Evolutionary conservation across 1,139 yeast genomes (phyloP), one percentile per base, ranked within the genome.

Genomic region (Tardiomyces blankii): DNA sequence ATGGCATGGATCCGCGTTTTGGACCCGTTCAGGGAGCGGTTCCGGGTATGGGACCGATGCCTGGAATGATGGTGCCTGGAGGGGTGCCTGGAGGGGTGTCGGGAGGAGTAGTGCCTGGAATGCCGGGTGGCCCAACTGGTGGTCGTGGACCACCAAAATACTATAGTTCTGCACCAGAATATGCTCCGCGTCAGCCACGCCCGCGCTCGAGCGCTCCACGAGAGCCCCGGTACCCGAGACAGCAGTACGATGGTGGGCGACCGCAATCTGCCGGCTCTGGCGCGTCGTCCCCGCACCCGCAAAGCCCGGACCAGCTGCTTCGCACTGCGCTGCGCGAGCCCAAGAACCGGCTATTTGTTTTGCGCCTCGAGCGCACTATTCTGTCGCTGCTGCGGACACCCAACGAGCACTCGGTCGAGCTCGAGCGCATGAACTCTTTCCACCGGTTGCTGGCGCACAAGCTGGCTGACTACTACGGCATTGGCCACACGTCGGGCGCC

Each of bases 401-500:
- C 25, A 21, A 21, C 25, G 25, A 21, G 25, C 25, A 21, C 25
- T 21, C 25, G 25, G 25, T 21, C 25, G 69, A 73, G 44, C 55
- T 77, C 55, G 72, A 57, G 58, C 80, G 72, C 25, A 69, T 77
- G 70, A 82, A 82, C 60, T 78, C 86, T 1, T 82, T 79, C 59
- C 80, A 77, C 54, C 64, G 89, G 52, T 64, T 82, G 38, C 62
- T 82, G 46, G 72, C 82, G 1, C 88, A 82, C 60, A 83, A 82
- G 51, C 64, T 81, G 30, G 84, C 88, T 14, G 82, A 79, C 39
- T 80, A 80, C 59, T 81, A 82, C 57, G 66, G 70, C 25, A 61
- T 82, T 46, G 77, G 75, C 16, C 83, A 78, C 53, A 68, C 69
- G 6, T 54, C 75, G 28, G 67, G 72, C 27, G 68, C 68, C 41